Evolutionary conservation across 176 grass and related monocot species (phyloP).

Genomic region (Triticum urartu): DNA sequence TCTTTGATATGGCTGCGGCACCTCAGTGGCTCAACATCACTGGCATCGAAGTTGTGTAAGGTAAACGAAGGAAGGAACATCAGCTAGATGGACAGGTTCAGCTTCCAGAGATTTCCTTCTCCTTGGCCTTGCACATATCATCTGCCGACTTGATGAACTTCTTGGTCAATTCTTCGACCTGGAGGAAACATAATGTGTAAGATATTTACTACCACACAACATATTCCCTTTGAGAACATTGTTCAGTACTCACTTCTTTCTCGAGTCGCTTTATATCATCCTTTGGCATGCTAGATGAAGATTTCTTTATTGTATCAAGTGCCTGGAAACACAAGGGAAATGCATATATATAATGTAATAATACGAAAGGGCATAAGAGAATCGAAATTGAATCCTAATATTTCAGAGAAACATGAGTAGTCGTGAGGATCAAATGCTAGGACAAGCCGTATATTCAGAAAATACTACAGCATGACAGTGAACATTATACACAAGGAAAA

Average conservation of each 20-base stretch:
- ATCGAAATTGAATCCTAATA: neutral
- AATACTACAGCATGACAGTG: neutral
- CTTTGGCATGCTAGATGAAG: slow-evolving; percentile 78
- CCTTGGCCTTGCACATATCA: slow-evolving; percentile 98
- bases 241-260: slow-evolving; percentile 65
- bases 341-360: neutral
- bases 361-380: neutral
- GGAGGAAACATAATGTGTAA: slow-evolving; percentile 23
- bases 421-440: neutral
- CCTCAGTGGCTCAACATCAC: slow-evolving; percentile 15
- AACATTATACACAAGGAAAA: neutral
- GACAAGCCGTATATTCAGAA: slow-evolving; percentile 1
- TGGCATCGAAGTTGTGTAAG: slow-evolving; percentile 1
- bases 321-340: slow-evolving; percentile 47
- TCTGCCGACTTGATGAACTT: slow-evolving; percentile 83
- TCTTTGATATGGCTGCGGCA: neutral
- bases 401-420: neutral
- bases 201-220: neutral
- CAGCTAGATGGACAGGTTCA: slow-evolving; percentile 12
- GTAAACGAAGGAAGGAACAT: slow-evolving; percentile 11
- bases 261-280: slow-evolving; percentile 87
- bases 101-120: slow-evolving; percentile 84
- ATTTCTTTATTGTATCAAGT: slow-evolving; percentile 92
- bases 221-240: slow-evolving; percentile 7
- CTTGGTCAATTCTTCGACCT: slow-evolving; percentile 94